Conservation (phyloP, 2,329 filamentous ascomycete species). For the Aspergillus ochraceus region DNA sequence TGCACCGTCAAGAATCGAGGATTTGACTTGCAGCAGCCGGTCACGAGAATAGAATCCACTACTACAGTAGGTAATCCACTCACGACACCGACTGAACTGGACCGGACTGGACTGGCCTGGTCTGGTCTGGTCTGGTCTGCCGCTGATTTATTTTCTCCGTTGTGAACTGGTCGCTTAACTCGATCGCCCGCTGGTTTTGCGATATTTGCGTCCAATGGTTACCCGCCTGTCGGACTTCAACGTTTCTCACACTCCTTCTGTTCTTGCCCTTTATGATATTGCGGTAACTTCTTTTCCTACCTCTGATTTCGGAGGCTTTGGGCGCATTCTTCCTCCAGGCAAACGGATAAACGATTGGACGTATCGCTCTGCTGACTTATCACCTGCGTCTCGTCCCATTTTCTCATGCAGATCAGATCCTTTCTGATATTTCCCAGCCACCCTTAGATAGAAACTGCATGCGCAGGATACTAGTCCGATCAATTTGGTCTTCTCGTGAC, state of each 20-base stretch:
- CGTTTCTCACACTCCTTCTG: not conserved
- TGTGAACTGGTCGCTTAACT: slow-evolving; percentile 2
- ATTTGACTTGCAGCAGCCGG: not conserved
- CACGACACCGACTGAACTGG: not conserved
- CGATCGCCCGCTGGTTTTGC: not conserved
- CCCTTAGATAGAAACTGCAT: not conserved
- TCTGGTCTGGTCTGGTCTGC: not conserved
- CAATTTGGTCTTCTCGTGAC: not conserved
- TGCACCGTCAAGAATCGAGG: slow-evolving; percentile 6
- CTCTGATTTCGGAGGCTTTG: not conserved
- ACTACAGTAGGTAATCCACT: not conserved
- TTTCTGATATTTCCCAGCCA: not conserved
- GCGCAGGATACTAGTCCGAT: not conserved
- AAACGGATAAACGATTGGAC: not conserved
- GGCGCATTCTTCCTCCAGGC: not conserved
- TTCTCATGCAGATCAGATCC: not conserved
- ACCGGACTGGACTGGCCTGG: not conserved
- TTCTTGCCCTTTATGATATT: not conserved
- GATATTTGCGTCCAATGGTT: not conserved
- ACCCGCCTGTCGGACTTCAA: not conserved
- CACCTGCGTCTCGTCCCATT: not conserved
- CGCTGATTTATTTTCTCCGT: not conserved
- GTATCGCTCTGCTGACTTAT: not conserved
- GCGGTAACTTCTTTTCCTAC: not conserved
- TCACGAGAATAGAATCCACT: not conserved